A percentile compares a stretch with the other conserved stretches of the same genome.
phyloP scores from a whole-genome alignment of 2,329 filamentous ascomycete genomes.

The Apiospora koreana region DNA sequence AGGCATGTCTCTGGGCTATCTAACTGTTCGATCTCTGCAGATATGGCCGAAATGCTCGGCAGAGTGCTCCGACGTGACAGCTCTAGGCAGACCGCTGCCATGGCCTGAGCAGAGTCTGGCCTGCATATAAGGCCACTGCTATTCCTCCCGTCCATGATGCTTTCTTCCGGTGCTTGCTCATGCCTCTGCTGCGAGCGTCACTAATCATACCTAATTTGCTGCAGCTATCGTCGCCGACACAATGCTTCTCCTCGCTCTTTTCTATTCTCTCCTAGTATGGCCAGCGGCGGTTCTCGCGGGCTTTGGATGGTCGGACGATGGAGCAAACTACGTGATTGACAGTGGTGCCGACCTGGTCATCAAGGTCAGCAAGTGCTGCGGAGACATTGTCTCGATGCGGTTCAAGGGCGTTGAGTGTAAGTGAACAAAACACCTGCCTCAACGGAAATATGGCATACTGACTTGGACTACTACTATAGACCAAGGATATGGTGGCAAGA shows the following conservation, averaged over 20 bases:
- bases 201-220: neutral
- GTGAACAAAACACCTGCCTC: neutral
- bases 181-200: neutral
- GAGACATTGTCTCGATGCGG: slow-evolving; percentile 34
- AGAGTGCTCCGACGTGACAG: neutral
- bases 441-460: neutral
- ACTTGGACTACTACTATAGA: neutral
- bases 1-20: neutral
- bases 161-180: neutral
- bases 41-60: neutral
- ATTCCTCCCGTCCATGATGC: neutral
- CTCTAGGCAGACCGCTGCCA: neutral
- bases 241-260: slow-evolving; percentile 29
- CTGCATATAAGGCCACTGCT: neutral
- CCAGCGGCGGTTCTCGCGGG: slow-evolving; percentile 34
- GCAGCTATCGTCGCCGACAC: neutral
- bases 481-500: slow-evolving; percentile 17
- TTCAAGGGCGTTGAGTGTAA: slow-evolving; percentile 16
- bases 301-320: slow-evolving; percentile 41
- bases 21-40: neutral
- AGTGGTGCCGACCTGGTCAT: slow-evolving; percentile 34
- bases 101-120: neutral
- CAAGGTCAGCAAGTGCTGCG: slow-evolving; percentile 36
- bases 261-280: slow-evolving; percentile 29
- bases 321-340: slow-evolving; percentile 40